Conservation (phyloP, 2,329 filamentous ascomycete genomes). For the Botrytis cinerea region DNA sequence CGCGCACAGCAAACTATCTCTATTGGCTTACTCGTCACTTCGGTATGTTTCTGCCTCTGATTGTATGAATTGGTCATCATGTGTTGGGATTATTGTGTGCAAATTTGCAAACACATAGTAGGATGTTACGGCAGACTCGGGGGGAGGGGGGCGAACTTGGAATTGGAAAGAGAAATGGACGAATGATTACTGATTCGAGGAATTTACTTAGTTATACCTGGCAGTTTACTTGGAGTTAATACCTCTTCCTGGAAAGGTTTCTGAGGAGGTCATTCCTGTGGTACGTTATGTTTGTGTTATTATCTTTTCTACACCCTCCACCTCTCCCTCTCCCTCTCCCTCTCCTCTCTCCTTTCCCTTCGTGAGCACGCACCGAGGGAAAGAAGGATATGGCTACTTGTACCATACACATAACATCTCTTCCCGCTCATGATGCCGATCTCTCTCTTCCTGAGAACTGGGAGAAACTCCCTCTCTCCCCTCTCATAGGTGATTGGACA, state of each 20-base stretch:
- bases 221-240: slow-evolving; percentile 81
- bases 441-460: slow-evolving; percentile 8
- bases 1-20: slow-evolving; percentile 92
- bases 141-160: not conserved
- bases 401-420: slow-evolving; percentile 8
- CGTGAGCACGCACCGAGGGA: slow-evolving; percentile 12
- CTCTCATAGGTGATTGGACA: not conserved
- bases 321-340: not conserved
- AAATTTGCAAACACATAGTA: slow-evolving; percentile 22
- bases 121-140: slow-evolving; percentile 26
- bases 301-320: not conserved
- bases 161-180: slow-evolving; percentile 5
- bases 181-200: slow-evolving; percentile 19
- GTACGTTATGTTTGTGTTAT: slow-evolving; percentile 55
- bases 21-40: slow-evolving; percentile 81
- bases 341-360: slow-evolving; percentile 3
- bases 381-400: slow-evolving; percentile 20
- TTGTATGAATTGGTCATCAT: slow-evolving; percentile 15
- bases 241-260: slow-evolving; percentile 74
- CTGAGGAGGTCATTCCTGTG: slow-evolving; percentile 84
- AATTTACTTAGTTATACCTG: slow-evolving; percentile 73
- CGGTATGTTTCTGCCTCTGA: slow-evolving; percentile 56
- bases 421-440: not conserved
- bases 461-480: slow-evolving; percentile 7
- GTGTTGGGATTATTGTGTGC: slow-evolving; percentile 17